Evolutionary conservation across 345 rosid species (phyloP), one percentile per base, ranked within the genome.

Genomic region (Mercurialis annua): DNA sequence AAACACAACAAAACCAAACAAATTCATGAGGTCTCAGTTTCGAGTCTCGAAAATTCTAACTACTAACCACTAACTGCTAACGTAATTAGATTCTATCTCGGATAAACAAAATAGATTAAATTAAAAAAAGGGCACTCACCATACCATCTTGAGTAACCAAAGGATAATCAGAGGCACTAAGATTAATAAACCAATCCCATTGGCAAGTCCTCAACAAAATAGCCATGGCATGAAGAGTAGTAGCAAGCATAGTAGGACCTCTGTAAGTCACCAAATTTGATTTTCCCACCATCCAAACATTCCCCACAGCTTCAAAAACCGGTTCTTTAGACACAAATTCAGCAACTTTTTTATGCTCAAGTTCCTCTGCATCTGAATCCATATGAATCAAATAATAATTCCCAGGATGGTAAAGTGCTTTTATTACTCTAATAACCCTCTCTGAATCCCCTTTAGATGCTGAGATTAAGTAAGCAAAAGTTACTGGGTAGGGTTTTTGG

Each of bases 161-260:
- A 58, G 97, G 97, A 69, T 90, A 93, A 74, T 93, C 97, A 72
- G 97, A 93, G 72, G 98, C 94, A 79, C 96, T 93, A n/a, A 93
- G 96, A 76, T 93, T 93, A 18, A 93, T 88, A 36, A 93, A 90
- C 97, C 98, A 93, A 67, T 93, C 96, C 97, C 98, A 90, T 63
- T 81, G 77, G 82, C 90, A 83, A 73, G 86, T 82, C 66, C 88
- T 86, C 75, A 84, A 27, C 17, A 93, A 79, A 76, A 89, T 81
- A 10, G 97, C 83, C 85, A 90, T 86, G 23, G 88, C 92, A 71
- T 90, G 96, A 7, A 93, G 89, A 17, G 98, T 93, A 5, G 96
- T 84, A 24, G 86, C 84, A 0, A 93, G 88, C 98, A 93, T 93
- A 17, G 97, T 88, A 0, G 96, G 96, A 12, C 97, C 98, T 77